Percentiles rank a stretch among this genome's conserved stretches.
phyloP scores from a whole-genome alignment of 2,329 filamentous ascomycete species.

The Aureobasidium sp. region DNA sequence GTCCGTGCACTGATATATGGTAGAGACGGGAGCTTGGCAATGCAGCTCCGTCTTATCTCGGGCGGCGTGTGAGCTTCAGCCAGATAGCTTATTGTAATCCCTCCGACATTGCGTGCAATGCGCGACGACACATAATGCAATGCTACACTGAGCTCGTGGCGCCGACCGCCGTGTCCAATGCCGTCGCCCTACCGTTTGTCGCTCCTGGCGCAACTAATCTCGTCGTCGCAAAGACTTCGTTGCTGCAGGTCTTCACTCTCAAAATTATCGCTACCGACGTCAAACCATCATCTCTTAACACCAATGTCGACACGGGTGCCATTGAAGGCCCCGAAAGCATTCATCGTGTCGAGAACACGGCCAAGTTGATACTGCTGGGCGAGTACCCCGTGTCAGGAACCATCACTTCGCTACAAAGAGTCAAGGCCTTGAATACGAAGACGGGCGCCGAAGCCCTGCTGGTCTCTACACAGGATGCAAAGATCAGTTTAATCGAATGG shows the following conservation, averaged over 20 bases:
- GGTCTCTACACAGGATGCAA: constrained; percentile 81
- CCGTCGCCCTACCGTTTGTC: constrained; percentile 69
- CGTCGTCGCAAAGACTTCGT: constrained; percentile 82
- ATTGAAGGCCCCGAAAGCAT: constrained; percentile 5
- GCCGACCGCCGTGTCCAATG: constrained; percentile 89
- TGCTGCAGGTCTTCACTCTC: constrained; percentile 83
- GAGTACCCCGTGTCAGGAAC: constrained; percentile 81
- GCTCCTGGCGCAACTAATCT: constrained; percentile 73
- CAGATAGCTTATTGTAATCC: background rate
- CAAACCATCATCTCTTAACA: constrained; percentile 7
- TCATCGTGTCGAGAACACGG: constrained; percentile 35
- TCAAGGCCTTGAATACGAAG: constrained; percentile 65
- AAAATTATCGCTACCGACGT: constrained; percentile 60
- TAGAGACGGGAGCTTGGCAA: background rate
- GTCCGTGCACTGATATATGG: constrained; percentile 3
- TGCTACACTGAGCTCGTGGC: constrained; percentile 94
- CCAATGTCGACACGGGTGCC: constrained; percentile 15
- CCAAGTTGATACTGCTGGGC: constrained; percentile 75
- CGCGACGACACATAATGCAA: constrained; percentile 58
- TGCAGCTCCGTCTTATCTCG: background rate
- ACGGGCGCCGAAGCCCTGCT: constrained; percentile 79
- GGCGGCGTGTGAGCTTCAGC: background rate
- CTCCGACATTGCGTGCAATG: background rate
- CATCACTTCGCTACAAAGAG: constrained; percentile 70
- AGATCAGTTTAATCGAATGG: constrained; percentile 91